Conservation (phyloP, 164 flowering plant species). For the Amborella trichopoda region DNA sequence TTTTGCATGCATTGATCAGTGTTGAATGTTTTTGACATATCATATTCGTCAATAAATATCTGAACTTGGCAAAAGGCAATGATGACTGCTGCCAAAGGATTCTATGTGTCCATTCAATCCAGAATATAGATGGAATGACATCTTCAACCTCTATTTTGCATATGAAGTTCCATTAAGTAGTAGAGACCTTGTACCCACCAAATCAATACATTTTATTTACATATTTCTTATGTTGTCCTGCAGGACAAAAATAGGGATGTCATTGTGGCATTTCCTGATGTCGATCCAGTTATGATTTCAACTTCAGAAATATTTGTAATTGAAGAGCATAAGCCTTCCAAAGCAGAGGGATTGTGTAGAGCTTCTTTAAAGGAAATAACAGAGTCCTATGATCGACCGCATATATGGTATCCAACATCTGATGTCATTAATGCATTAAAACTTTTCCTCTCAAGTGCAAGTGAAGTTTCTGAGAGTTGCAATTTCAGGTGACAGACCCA, state of each 20-base stretch:
- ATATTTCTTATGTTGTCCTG: no score
- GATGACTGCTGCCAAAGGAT: no score
- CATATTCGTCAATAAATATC: no score
- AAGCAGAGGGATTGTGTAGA: slow-evolving; percentile 14
- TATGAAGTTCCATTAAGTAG: no score
- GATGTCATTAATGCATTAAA: slow-evolving; percentile 53
- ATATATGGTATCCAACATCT: slow-evolving; percentile 60
- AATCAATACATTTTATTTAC: no score
- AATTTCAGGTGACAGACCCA: slow-evolving; percentile 66
- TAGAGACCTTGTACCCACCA: no score
- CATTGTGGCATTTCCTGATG: slow-evolving; percentile 69
- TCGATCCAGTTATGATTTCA: slow-evolving; percentile 39
- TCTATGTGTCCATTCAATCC: no score
- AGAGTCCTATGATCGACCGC: slow-evolving; percentile 45
- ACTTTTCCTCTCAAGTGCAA: slow-evolving; percentile 46
- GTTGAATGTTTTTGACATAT: no score
- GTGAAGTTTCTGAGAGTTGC: slow-evolving; percentile 29
- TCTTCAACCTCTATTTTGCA: no score
- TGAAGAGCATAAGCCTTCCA: slow-evolving; percentile 3
- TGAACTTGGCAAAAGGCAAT: no score
- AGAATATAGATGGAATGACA: no score
- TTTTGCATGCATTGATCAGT: no score
- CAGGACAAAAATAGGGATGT: slow-evolving; percentile 83
- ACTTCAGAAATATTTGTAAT: slow-evolving; percentile 6
- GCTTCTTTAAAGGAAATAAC: slow-evolving; percentile 11